phyloP scores from a whole-genome alignment of 495 filamentous ascomycete genomes.

The Neurospora cerealis region DNA sequence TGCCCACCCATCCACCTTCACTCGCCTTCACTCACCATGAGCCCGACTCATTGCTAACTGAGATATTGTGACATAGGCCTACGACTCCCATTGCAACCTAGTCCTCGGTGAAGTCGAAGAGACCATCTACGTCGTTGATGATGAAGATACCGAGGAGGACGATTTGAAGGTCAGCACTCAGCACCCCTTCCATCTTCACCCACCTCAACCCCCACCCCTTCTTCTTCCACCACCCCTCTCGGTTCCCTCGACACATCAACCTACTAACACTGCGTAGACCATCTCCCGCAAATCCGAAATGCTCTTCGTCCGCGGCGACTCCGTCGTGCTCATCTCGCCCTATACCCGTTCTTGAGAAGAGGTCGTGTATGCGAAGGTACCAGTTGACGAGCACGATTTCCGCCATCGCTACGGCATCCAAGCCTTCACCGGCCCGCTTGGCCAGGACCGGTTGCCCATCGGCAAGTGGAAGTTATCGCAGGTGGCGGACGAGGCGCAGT shows the following conservation, averaged over 20 bases:
- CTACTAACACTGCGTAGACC: constrained; percentile 43
- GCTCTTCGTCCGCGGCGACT: constrained; percentile 98
- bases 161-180: constrained; percentile 22
- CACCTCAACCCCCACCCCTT: too few species aligned
- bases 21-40: not conserved
- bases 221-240: too few species aligned
- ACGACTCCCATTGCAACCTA: constrained; percentile 98
- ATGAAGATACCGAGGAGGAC: constrained; percentile 64
- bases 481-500: not conserved
- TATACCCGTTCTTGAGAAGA: constrained; percentile 33
- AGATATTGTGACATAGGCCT: constrained; percentile 52
- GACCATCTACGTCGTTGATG: constrained; percentile 88
- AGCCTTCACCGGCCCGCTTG: not conserved
- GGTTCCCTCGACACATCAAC: too few species aligned
- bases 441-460: not conserved
- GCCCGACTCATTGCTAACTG: not conserved
- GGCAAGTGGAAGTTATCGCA: not conserved
- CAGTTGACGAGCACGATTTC: not conserved
- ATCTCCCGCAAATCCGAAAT: constrained; percentile 95
- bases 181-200: not conserved
- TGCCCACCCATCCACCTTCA: not conserved
- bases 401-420: not conserved
- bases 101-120: constrained; percentile 95
- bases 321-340: constrained; percentile 90
- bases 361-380: not conserved